phyloP scores from a whole-genome alignment of 2,329 filamentous ascomycete species.

The Westerdykella sp. region DNA sequence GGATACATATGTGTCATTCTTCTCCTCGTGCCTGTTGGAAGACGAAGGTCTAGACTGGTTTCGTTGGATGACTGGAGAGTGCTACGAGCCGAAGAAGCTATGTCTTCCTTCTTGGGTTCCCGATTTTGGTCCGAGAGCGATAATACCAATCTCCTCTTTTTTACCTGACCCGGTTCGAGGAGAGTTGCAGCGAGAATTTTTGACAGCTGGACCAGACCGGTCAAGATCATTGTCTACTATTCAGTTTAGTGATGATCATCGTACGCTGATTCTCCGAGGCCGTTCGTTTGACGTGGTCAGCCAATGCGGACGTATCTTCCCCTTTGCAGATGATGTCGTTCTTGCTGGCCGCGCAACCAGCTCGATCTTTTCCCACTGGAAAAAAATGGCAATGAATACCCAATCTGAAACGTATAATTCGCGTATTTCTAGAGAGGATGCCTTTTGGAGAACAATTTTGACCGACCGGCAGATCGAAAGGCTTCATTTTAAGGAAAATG shows the following conservation, averaged over 20 bases:
- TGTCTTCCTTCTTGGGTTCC: not conserved
- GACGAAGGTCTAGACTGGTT: not conserved
- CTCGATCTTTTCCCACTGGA: not conserved
- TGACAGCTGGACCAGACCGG: not conserved
- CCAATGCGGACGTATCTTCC: not conserved
- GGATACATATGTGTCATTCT: not conserved
- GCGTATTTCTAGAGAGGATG: conserved; percentile 1
- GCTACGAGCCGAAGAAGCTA: not conserved
- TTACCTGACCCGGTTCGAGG: not conserved
- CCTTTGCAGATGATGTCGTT: not conserved
- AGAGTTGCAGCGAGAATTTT: not conserved
- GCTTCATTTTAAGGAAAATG: not conserved
- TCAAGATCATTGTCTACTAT: not conserved
- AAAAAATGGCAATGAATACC: not conserved
- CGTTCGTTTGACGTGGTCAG: not conserved
- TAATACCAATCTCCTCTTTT: not conserved
- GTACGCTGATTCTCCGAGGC: not conserved
- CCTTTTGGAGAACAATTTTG: not conserved
- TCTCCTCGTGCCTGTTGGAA: not conserved
- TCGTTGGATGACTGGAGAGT: not conserved
- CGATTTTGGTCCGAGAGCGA: not conserved
- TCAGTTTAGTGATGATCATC: not conserved
- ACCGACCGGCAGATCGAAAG: not conserved
- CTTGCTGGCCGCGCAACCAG: not conserved
- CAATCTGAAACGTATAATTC: not conserved